Conservation (phyloP, 345 rosid genomes). For the Noccaea bulbosa region DNA sequence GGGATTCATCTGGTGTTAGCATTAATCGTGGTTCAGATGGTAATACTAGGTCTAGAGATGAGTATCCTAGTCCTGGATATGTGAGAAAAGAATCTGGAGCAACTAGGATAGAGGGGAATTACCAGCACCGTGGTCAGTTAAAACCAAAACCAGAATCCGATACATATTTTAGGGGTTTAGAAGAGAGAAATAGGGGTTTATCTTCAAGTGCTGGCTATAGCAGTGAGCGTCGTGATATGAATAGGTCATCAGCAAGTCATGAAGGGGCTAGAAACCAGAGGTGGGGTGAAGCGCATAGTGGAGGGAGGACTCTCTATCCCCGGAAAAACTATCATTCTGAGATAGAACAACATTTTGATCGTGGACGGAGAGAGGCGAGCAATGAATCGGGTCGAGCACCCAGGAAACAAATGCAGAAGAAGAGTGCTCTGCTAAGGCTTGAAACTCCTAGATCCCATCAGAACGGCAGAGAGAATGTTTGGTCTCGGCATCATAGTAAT, state of each 20-base stretch:
- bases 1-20: conserved; percentile 40
- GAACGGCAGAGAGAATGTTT: conserved; percentile 58
- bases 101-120: conserved; percentile 39
- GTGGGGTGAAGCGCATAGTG: conserved; percentile 41
- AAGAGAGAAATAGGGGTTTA: conserved; percentile 35
- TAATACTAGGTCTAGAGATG: conserved; percentile 58
- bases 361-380: conserved; percentile 57
- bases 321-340: conserved; percentile 50
- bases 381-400: conserved; percentile 56
- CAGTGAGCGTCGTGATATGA: conserved; percentile 35
- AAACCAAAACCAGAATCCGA: conserved; percentile 49
- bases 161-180: conserved; percentile 54
- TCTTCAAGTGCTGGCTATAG: conserved; percentile 45
- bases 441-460: conserved; percentile 54
- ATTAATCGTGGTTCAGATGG: conserved; percentile 52
- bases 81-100: conserved; percentile 47
- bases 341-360: conserved; percentile 48
- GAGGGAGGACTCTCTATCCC: conserved; percentile 41
- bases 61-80: conserved; percentile 41
- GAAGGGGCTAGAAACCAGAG: conserved; percentile 49
- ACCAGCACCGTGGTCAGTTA: conserved; percentile 46
- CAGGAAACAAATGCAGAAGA: conserved; percentile 69
- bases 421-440: conserved; percentile 87
- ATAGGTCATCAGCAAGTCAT: conserved; percentile 41
- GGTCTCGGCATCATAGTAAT: conserved; percentile 46